Evolutionary conservation across 257 asterid species (phyloP), one percentile per base, ranked within the genome.

Genomic region (Salvia rosmarinus): DNA sequence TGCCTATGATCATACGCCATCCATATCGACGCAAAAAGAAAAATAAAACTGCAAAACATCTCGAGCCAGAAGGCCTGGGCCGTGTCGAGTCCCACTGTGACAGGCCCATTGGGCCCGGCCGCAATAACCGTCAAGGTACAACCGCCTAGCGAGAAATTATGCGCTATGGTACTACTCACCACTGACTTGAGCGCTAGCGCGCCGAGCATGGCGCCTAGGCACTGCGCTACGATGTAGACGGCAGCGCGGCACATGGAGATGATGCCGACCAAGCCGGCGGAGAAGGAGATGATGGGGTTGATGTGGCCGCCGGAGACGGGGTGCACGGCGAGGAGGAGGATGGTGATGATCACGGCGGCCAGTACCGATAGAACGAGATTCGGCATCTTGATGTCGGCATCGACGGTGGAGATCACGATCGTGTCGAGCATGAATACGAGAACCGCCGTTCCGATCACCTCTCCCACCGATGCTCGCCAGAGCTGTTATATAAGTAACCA

Each of bases 301-400:
- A 90, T 82, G 82, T 87, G 95, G 73, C 95, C 97, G 0, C 97
- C 97, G 47, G 97, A 90, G 34, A 90, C 72, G 0, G 97, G 97
- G 61, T 81, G 85, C 23, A 89, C 89, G 0, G 96, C 96, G 0
- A 90, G 79, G 50, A 87, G 87, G 71, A 90, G 86, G 76, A 90
- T 83, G 3, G 84, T 62, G 62, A 87, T 73, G 60, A 77, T 78
- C 34, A 91, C 60, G 9, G 90, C 89, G 1, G 85, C 80, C 0
- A 91, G 80, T 40, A 85, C 42, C 0, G 97, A 82, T 23, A 85
- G 49, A 0, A 89, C 68, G 6, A 91, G 75, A 72, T 84, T 89
- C 5, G 95, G 80, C 85, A 87, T 84, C 75, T 84, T 82, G 57
- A 77, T 65, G 34, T 82, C 82, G 2, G 85, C 58, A 21, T 91